Base-by-base conservation (phyloP, 306 rosid genomes). In the Arachis stenosperma region DNA sequence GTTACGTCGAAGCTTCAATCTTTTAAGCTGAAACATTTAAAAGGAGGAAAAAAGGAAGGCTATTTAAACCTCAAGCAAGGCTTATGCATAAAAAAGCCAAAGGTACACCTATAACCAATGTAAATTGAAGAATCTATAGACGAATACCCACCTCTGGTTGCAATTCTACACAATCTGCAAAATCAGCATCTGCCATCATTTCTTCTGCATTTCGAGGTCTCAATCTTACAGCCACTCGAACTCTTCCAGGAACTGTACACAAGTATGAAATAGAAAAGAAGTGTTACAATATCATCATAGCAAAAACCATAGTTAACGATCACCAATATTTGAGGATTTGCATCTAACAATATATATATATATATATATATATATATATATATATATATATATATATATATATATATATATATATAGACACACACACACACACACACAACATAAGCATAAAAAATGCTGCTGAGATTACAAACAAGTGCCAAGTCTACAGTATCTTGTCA, bases 121-220 rank as follows among this genome's bases (percentile, higher is more conserved):
- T 61, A 37, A 22, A n/a, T 44, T 52, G 70, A 17, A 51, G 22
- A 44, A 41, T 56, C 15, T 7, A 69, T 37, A 60, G 42, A 37
- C 33, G 27, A 27, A 75, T 79, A 59, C 13, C 51, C 71, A 91
- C 98, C 96, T 93, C 98, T 42, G 98, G 86, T 75, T 90, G 97
- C 81, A 93, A 54, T 78, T 93, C 98, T 53, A 93, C 97, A 57
- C 97, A 88, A 58, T 91, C 96, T 42, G 97, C 96, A 81, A 93
- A 93, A 85, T 93, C 98, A 1, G 97, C 90, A 81, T 93, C 98
- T 0, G 96, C 97, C 58, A 62, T 78, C 82, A 79, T 71, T 87
- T 93, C 98, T 80, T 91, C 96, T 8, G 83, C 82, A 82, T 89
- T 93, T 75, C 84, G 86, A 36, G 98, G 98, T 53, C 98, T 86